Evolutionary conservation across 129 eudicot genomes (phyloP).

Genomic region (Lonicera japonica): DNA sequence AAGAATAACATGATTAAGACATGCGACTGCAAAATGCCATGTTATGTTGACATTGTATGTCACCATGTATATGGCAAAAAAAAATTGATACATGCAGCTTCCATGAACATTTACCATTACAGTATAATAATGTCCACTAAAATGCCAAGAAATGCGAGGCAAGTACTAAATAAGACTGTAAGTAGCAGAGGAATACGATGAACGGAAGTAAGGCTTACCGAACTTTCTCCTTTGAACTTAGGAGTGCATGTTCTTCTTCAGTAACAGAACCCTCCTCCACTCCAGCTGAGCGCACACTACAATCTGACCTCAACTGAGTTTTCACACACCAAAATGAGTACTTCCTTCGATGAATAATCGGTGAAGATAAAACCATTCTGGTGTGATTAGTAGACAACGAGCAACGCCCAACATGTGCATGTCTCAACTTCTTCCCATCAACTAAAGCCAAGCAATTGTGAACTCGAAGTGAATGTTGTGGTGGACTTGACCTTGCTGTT

Average conservation of each 20-base stretch:
- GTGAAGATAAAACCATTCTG: slow-evolving; percentile 26
- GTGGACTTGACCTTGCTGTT: slow-evolving; percentile 17
- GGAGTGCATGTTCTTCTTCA: slow-evolving; percentile 26
- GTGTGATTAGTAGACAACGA: slow-evolving; percentile 22
- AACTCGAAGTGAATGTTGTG: slow-evolving; percentile 18
- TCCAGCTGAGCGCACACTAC: slow-evolving; percentile 37
- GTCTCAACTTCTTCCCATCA: slow-evolving; percentile 25
- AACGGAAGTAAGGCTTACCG: slow-evolving; percentile 27
- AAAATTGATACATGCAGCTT: background rate
- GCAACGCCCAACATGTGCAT: slow-evolving; percentile 24
- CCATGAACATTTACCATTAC: background rate
- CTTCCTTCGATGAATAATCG: slow-evolving; percentile 43
- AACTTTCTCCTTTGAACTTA: slow-evolving; percentile 19
- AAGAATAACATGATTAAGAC: too few species aligned
- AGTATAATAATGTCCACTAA: background rate
- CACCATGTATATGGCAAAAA: background rate
- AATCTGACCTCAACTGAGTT: slow-evolving; percentile 38
- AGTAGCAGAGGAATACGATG: background rate
- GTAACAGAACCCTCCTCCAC: slow-evolving; percentile 34
- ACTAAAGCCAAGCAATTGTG: slow-evolving; percentile 9
- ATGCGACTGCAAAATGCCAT: background rate
- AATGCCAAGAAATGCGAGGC: background rate
- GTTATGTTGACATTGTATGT: background rate
- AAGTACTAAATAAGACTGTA: background rate
- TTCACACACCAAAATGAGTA: slow-evolving; percentile 16